Conservation (phyloP, 331 rosid genomes). For the Rosa hybrid region DNA sequence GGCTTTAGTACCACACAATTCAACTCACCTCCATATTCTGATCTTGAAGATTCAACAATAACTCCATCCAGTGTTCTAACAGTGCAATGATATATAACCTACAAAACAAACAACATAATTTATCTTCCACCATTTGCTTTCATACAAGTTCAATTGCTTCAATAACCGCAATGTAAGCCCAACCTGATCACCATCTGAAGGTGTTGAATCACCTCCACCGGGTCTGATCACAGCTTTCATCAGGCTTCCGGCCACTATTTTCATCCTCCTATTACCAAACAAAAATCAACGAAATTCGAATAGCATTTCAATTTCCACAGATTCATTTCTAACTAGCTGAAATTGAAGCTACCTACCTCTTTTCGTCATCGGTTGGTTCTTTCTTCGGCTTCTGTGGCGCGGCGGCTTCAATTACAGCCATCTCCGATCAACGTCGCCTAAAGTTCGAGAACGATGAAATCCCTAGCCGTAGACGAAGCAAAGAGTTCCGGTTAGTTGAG, state of each 20-base stretch:
- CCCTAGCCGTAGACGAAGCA: not conserved
- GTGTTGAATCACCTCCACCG: constrained; percentile 75
- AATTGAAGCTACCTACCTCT: constrained; percentile 44
- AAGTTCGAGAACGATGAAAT: not conserved
- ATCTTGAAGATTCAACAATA: constrained; percentile 71
- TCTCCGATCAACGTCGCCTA: constrained; percentile 21
- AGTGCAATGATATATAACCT: constrained; percentile 81
- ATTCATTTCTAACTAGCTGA: not conserved
- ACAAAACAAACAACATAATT: constrained; percentile 29
- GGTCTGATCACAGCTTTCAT: constrained; percentile 91
- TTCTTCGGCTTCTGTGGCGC: constrained; percentile 56
- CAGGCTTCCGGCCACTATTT: constrained; percentile 80
- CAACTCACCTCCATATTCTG: constrained; percentile 75
- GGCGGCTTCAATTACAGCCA: constrained; percentile 49
- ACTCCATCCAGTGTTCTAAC: constrained; percentile 89
- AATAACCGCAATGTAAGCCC: constrained; percentile 8
- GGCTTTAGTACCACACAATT: constrained; percentile 16
- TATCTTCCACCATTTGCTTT: not conserved
- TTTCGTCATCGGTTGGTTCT: constrained; percentile 73
- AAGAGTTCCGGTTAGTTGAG: not conserved
- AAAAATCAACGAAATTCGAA: not conserved
- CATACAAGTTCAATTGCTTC: not conserved
- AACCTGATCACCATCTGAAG: constrained; percentile 94
- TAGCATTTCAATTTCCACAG: not conserved
- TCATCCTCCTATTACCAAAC: constrained; percentile 61